Evolutionary conservation across 805 yeast species (phyloP), one percentile per base, ranked within the genome.

Genomic region (Clavispora asparagi): DNA sequence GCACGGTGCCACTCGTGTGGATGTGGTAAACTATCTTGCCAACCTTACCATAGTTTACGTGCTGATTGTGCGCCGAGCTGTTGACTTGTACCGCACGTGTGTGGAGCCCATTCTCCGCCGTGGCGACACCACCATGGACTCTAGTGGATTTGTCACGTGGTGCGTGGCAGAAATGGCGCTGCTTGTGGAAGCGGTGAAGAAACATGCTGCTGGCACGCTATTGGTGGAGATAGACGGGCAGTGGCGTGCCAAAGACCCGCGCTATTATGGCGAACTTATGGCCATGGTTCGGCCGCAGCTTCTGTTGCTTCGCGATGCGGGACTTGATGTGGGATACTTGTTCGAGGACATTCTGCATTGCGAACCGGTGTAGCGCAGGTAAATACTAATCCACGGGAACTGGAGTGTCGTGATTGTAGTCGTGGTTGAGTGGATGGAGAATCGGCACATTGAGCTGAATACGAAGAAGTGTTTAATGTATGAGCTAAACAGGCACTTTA

Each of bases 321-420:
- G 95, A 0, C 65, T 90, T 39, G 88, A 87, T 56, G 82, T 88
- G 51, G 92, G 82, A 43, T 87, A 81, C 62, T 67, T 85, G 56
- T 72, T 87, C 55, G 79, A 78, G 37, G 70, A 68, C 33, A 62
- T 71, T 14, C 52, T 68, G 23, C 17, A 14, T 9, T 39, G 41
- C 41, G 19, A 26, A 28, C 37, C 37, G 25, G 37, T 33, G 23
- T 33, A 17, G 19, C 1, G 23, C 5, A 19, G 23, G 23, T 19
- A 19, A n/a, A 19, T 19, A 19, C 23, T 4, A 19, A 19, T 19
- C 23, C 23, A 19, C 23, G 23, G 23, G 23, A 19, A 19, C 23
- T 19, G 23, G 23, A 19, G 23, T 4, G 23, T 19, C 5, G 23
- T 19, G 23, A n/a, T 19, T 19, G 23, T 19, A 19, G 23, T 5